phyloP scores from a whole-genome alignment of 257 asterid species.

The Leonotis leonurus region DNA sequence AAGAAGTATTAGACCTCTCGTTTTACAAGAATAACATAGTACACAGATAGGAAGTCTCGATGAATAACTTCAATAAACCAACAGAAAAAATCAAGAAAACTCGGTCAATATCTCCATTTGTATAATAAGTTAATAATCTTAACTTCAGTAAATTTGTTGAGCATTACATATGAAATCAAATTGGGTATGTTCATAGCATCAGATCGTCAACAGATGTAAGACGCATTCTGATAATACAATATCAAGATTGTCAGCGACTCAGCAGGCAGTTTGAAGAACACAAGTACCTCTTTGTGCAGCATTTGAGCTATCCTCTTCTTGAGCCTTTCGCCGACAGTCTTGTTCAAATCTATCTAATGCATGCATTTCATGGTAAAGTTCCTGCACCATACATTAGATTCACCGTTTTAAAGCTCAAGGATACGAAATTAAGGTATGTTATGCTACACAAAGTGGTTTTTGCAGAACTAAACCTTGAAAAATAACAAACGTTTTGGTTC shows the following conservation, averaged over 20 bases:
- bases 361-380: slow-evolving; percentile 91
- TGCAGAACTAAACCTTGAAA: too few species aligned
- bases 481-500: background rate
- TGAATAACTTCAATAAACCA: background rate
- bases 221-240: too few species aligned
- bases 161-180: too few species aligned
- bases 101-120: background rate
- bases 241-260: background rate
- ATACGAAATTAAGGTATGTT: background rate
- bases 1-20: background rate
- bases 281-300: slow-evolving; percentile 54
- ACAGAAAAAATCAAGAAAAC: background rate
- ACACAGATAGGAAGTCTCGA: background rate
- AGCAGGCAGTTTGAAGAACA: background rate
- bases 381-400: slow-evolving; percentile 43
- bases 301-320: slow-evolving; percentile 67
- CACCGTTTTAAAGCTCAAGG: slow-evolving; percentile 11
- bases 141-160: background rate
- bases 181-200: too few species aligned
- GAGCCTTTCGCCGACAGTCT: slow-evolving; percentile 76
- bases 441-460: too few species aligned
- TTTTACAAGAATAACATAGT: background rate
- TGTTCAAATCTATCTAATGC: slow-evolving; percentile 91
- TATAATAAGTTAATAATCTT: background rate
- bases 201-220: too few species aligned